These are phyloP conservation scores for Aspergillus brunneoviolaceus DNA, from an alignment of 2,329 filamentous ascomycete genomes.

Conservation along the genomic window DNA sequence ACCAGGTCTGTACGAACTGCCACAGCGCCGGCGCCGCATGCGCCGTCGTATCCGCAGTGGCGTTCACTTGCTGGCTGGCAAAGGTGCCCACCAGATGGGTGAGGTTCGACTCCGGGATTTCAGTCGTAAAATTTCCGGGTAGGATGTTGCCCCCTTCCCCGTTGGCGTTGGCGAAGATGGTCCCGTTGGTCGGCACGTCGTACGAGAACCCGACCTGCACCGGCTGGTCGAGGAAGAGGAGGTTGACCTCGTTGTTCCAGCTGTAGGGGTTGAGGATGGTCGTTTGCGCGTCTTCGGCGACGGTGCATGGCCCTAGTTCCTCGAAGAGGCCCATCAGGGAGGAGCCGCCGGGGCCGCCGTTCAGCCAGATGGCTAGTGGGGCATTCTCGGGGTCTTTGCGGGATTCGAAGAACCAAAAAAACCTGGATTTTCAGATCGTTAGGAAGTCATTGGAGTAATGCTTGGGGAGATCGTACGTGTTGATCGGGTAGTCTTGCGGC, in stretches of 20 bases:
- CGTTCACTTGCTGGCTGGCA: slow-evolving; percentile 1
- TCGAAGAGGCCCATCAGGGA: slow-evolving; percentile 55
- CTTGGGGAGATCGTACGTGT: neutral
- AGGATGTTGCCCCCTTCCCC: neutral
- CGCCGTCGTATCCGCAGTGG: slow-evolving; percentile 3
- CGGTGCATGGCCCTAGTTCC: slow-evolving; percentile 47
- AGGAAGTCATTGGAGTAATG: neutral
- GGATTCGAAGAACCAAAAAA: slow-evolving; percentile 46
- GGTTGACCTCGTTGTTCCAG: slow-evolving; percentile 8
- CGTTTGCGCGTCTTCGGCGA: slow-evolving; percentile 17
- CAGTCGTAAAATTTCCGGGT: neutral
- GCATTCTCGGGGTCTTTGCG: slow-evolving; percentile 46
- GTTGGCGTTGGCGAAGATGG: neutral
- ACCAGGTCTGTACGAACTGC: slow-evolving; percentile 5
- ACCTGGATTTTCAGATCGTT: slow-evolving; percentile 10
- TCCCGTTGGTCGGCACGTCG: slow-evolving; percentile 3
- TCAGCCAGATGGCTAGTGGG: slow-evolving; percentile 54
- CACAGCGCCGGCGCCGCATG: slow-evolving; percentile 3
- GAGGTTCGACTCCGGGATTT: neutral
- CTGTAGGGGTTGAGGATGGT: slow-evolving; percentile 1
- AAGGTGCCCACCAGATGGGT: slow-evolving; percentile 4
- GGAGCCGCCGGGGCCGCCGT: slow-evolving; percentile 54
- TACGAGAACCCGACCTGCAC: slow-evolving; percentile 4
- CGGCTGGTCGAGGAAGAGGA: slow-evolving; percentile 5
- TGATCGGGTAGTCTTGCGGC: slow-evolving; percentile 5